Evolutionary conservation across 2,329 filamentous ascomycete species (phyloP), one percentile per base, ranked within the genome.

Genomic region (Dactylellina cionopaga): DNA sequence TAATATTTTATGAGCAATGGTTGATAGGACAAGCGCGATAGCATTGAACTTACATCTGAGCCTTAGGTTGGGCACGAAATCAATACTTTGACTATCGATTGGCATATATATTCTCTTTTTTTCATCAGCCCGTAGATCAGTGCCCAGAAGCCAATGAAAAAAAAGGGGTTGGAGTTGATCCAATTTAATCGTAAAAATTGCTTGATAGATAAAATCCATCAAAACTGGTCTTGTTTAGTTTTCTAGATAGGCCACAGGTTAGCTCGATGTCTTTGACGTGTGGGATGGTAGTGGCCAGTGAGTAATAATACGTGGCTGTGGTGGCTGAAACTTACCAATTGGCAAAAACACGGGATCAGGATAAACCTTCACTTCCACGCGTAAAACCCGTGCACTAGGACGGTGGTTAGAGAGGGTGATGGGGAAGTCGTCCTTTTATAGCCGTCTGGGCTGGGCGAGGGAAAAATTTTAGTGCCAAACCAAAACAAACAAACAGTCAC

Each of bases 381-480:
- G 44, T 49, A 49, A 49, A 49, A 49, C 44, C 44, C 44, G 44
- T 49, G 44, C 44, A 49, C 44, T 49, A 49, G 44, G 44, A 49
- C 25, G 44, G n/a, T 5, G 19, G 7, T 4, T 27, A 19, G 29
- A 49, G 25, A 49, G 25, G 44, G 25, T 5, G 44, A 5, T 27
- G 25, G 25, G 44, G 22, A 49, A 24, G 5, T 19, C n/a, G 13
- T 19, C 15, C 4, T 43, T 43, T 19, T 19, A 43, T 43, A 43
- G 3, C 11, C 17, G 35, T 3, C 17, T 13, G 4, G 5, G 5
- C 13, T 3, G 15, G 4, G 2, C 39, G 39, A 43, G 39, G 39
- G 39, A 43, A 43, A 33, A 33, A 19, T 15, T 43, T 43, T 19
- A 3, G 22, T 43, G 39, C 17, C 39, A 43, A 43, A 43, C 39